phyloP scores from a whole-genome alignment of 352 stramenopile genomes.

The Globisporangium echinulatum region DNA sequence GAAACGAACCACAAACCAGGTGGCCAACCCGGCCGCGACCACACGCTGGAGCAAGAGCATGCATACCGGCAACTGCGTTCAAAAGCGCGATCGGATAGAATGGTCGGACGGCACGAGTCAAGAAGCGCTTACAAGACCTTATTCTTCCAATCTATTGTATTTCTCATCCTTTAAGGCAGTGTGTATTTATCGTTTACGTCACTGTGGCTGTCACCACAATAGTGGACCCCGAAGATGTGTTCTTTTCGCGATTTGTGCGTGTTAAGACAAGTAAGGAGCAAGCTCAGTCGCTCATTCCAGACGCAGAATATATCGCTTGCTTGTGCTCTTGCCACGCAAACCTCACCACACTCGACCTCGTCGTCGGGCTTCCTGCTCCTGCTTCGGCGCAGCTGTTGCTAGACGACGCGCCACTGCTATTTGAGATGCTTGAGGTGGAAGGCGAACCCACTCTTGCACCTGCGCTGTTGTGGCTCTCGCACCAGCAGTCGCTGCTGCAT shows the following conservation, averaged over 20 bases:
- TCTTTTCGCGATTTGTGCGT: not conserved
- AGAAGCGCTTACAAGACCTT: not conserved
- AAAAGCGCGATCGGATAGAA: not conserved
- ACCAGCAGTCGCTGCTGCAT: not conserved
- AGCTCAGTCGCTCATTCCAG: not conserved
- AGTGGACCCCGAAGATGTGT: no score
- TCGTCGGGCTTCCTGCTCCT: not conserved
- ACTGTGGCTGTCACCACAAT: no score
- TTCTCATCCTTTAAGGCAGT: no score
- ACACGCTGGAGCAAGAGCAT: not conserved
- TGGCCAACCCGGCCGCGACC: not conserved
- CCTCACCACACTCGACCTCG: not conserved
- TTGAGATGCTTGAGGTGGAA: not conserved
- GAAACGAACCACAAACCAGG: not conserved
- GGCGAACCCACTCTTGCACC: not conserved
- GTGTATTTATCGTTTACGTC: no score
- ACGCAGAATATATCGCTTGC: not conserved
- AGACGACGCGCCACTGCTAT: not conserved
- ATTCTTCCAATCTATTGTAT: not conserved
- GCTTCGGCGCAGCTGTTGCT: not conserved
- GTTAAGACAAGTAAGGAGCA: not conserved
- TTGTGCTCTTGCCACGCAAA: not conserved
- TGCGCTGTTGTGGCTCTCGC: not conserved
- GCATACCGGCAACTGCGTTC: not conserved
- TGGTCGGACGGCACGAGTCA: not conserved